Evolutionary conservation across 1,284 basidiomycete species (phyloP).

Genomic region (Malassezia nana): DNA sequence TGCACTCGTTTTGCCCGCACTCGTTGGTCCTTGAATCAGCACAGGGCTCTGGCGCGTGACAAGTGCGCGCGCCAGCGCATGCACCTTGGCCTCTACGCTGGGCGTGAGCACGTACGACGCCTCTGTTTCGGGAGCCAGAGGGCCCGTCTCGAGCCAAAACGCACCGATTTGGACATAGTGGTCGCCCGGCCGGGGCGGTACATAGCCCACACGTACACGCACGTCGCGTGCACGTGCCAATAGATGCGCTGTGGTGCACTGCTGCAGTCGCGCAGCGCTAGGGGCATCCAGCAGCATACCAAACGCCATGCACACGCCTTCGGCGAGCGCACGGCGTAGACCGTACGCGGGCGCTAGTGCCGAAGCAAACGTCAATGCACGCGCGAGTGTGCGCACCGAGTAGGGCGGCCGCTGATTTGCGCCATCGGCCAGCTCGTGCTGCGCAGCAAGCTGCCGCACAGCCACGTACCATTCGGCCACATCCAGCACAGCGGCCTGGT

Average conservation of each 20-base stretch:
- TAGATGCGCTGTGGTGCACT: conserved; percentile 55
- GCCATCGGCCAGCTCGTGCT: conserved; percentile 82
- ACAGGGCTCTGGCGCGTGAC: conserved; percentile 83
- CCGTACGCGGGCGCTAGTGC: conserved; percentile 71
- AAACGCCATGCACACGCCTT: conserved; percentile 94
- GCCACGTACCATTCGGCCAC: conserved; percentile 80
- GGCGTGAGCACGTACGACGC: conserved; percentile 88
- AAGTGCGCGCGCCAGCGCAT: conserved; percentile 83
- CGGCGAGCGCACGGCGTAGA: conserved; percentile 73
- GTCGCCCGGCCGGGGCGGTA: conserved; percentile 30
- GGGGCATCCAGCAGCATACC: conserved; percentile 78
- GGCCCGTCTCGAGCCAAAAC: conserved; percentile 77
- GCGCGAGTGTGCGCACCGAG: conserved; percentile 88
- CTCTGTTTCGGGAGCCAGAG: conserved; percentile 52
- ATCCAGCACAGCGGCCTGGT: conserved; percentile 78
- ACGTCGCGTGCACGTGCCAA: conserved; percentile 69
- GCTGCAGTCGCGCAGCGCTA: conserved; percentile 67
- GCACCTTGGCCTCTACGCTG: conserved; percentile 87
- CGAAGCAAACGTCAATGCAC: conserved; percentile 81
- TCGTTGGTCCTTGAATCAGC: conserved; percentile 94
- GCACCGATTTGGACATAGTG: conserved; percentile 67
- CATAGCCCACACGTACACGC: conserved; percentile 26
- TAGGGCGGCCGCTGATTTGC: conserved; percentile 91
- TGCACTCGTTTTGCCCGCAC: conserved; percentile 92
- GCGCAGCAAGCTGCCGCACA: conserved; percentile 68